These are phyloP conservation scores for Quercus alba DNA, from an alignment of 306 rosid species.

Conservation along the genomic window DNA sequence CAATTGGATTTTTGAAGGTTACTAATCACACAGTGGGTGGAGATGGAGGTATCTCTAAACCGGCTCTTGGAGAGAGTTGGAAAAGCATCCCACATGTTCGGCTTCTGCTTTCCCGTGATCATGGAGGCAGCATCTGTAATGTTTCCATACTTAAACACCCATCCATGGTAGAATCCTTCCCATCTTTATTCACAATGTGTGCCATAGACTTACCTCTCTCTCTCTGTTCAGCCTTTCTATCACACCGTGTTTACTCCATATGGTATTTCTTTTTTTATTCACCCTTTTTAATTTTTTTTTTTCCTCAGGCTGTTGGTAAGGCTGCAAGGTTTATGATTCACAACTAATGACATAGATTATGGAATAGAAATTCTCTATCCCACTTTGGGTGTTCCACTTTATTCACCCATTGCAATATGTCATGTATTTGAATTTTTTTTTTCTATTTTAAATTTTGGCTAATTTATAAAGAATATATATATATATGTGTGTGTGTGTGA, in stretches of 20 bases:
- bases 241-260: not conserved
- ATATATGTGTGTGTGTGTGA: no score
- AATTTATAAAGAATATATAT: no score
- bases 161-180: conserved; percentile 49
- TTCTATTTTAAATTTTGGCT: no score
- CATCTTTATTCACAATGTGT: conserved; percentile 6
- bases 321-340: no score
- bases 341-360: no score
- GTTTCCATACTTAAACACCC: conserved; percentile 66
- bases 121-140: conserved; percentile 36
- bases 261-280: no score
- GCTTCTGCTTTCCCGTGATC: conserved; percentile 59
- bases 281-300: no score
- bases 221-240: not conserved
- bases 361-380: no score
- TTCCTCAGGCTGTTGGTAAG: no score
- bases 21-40: conserved; percentile 91
- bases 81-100: conserved; percentile 80
- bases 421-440: no score
- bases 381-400: no score
- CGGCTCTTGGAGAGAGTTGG: conserved; percentile 97
- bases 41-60: conserved; percentile 71
- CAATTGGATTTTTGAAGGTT: conserved; percentile 54
- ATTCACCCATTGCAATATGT: no score
- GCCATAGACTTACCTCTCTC: not conserved